Conservation (phyloP, 169 alveolate genomes). For the Cryptosporidium xiaoi region DNA sequence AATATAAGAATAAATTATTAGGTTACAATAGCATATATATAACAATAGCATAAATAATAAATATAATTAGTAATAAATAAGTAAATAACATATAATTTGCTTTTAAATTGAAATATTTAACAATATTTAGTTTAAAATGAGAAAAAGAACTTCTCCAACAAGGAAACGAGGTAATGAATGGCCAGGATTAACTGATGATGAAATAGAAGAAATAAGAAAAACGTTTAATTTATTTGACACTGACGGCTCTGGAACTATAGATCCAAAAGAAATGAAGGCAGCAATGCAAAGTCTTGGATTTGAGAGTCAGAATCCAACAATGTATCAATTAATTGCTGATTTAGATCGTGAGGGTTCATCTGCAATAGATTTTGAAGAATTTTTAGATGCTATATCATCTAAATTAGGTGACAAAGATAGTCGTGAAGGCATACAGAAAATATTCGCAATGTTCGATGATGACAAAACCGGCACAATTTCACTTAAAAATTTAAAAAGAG, state of each 20-base stretch:
- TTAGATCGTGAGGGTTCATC: constrained; percentile 96
- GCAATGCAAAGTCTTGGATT: constrained; percentile 99
- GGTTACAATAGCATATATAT: too few species aligned
- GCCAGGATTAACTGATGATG: constrained; percentile 96
- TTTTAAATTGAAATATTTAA: neutral
- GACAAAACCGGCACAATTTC: constrained; percentile 96
- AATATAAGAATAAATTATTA: too few species aligned
- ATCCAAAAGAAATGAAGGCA: constrained; percentile 98
- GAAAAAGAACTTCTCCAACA: constrained; percentile 73
- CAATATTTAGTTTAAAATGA: constrained; percentile 9
- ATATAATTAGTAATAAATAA: neutral
- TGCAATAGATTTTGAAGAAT: constrained; percentile 96
- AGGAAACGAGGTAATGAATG: constrained; percentile 82
- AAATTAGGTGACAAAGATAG: constrained; percentile 97
- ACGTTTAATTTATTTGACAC: constrained; percentile 99
- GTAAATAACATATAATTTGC: neutral
- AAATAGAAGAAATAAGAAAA: constrained; percentile 97
- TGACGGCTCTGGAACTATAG: constrained; percentile 97
- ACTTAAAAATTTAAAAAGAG: constrained; percentile 94
- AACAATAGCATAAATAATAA: too few species aligned
- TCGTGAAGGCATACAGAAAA: constrained; percentile 97
- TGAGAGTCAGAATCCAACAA: constrained; percentile 98
- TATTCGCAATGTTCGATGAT: constrained; percentile 96
- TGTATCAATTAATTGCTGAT: constrained; percentile 97
- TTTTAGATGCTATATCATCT: constrained; percentile 97